Evolutionary conservation across 495 filamentous ascomycete genomes (phyloP).

Genomic region (Penicillium daleae): DNA sequence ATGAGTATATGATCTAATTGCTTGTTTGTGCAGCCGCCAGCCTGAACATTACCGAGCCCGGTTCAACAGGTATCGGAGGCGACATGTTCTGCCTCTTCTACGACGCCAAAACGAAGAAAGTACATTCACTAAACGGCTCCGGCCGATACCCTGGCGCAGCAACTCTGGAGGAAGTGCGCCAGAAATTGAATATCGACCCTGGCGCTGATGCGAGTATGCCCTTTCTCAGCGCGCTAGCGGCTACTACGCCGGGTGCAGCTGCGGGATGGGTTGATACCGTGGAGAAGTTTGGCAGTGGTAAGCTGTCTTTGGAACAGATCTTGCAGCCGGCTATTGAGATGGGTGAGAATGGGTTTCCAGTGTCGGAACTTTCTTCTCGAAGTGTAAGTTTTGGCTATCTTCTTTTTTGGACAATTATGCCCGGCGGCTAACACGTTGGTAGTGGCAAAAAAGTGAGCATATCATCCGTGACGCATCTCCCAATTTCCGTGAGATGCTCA

Average conservation of each 20-base stretch:
- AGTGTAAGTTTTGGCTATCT: conserved; percentile 56
- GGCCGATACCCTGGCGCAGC: conserved; percentile 74
- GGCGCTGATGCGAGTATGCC: conserved; percentile 69
- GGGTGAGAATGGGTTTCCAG: conserved; percentile 87
- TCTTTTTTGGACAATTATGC: too few species aligned
- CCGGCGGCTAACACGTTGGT: not conserved
- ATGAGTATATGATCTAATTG: not conserved
- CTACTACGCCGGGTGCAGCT: conserved; percentile 86
- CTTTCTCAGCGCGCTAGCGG: conserved; percentile 74
- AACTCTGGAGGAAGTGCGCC: conserved; percentile 69
- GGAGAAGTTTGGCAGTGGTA: conserved; percentile 90
- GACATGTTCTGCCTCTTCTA: conserved; percentile 99
- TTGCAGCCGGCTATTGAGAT: conserved; percentile 82
- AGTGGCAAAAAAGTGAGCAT: conserved; percentile 71
- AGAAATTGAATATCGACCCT: conserved; percentile 68
- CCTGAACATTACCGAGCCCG: conserved; percentile 91
- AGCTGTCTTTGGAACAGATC: conserved; percentile 75
- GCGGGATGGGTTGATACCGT: conserved; percentile 94
- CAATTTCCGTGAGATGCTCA: conserved; percentile 84
- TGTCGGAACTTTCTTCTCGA: conserved; percentile 74
- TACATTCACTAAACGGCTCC: conserved; percentile 88
- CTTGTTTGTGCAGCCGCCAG: conserved; percentile 62
- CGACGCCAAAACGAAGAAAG: conserved; percentile 75
- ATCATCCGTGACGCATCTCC: conserved; percentile 72
- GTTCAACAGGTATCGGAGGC: conserved; percentile 93